Percentiles rank a stretch among this genome's conserved stretches.
These are phyloP conservation scores for Colletotrichum costaricense DNA, from an alignment of 2,329 filamentous ascomycete species.

Conservation along the genomic window DNA sequence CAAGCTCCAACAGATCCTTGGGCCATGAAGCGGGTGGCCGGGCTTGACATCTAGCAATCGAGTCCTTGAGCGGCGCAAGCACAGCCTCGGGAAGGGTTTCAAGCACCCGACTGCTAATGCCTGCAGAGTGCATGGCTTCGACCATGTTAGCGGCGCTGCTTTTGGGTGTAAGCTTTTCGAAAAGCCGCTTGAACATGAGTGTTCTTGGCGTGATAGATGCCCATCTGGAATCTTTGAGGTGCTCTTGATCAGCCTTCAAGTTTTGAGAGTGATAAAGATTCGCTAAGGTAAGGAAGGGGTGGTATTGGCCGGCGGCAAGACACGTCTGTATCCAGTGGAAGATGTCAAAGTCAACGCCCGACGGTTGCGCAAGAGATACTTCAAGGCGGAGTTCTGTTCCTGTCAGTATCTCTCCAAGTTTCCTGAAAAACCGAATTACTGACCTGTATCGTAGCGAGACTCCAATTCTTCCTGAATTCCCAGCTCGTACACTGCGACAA, in stretches of 20 bases:
- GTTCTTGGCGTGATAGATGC: slow-evolving; percentile 72
- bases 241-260: slow-evolving; percentile 48
- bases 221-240: slow-evolving; percentile 54
- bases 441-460: slow-evolving; percentile 53
- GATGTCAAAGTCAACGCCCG: slow-evolving; percentile 47
- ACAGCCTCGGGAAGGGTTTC: slow-evolving; percentile 89
- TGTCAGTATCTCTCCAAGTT: neutral
- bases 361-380: slow-evolving; percentile 44
- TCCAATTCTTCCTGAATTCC: slow-evolving; percentile 63
- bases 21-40: slow-evolving; percentile 83
- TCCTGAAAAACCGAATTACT: slow-evolving; percentile 35
- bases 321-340: slow-evolving; percentile 65
- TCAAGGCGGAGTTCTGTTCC: slow-evolving; percentile 45
- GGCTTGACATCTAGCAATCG: slow-evolving; percentile 86
- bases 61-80: slow-evolving; percentile 83
- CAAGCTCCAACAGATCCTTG: slow-evolving; percentile 75
- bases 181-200: slow-evolving; percentile 75
- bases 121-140: slow-evolving; percentile 77
- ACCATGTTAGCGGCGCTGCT: slow-evolving; percentile 72
- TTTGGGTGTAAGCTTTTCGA: slow-evolving; percentile 65
- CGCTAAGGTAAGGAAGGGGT: slow-evolving; percentile 54
- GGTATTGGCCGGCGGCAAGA: slow-evolving; percentile 51
- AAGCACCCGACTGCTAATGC: slow-evolving; percentile 74
- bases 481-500: slow-evolving; percentile 61
- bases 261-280: slow-evolving; percentile 57